Conservation (phyloP, 2,329 filamentous ascomycete genomes). For the Exutisphaerella laricina region DNA sequence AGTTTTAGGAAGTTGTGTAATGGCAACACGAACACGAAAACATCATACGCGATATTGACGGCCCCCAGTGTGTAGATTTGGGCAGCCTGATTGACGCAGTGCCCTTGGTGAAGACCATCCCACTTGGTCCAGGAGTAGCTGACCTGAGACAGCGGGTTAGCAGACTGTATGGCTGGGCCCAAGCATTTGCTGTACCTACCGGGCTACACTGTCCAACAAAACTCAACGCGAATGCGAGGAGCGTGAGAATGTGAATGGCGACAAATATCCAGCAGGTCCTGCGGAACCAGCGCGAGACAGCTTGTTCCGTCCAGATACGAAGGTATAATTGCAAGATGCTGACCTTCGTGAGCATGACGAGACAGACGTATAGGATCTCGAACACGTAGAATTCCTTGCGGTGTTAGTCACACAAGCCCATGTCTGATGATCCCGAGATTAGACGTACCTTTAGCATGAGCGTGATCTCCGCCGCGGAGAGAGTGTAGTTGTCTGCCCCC, state of each 20-base stretch:
- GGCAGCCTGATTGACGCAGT: conserved; percentile 15
- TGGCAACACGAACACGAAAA: conserved; percentile 19
- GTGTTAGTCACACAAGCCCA: too few relatives aligned
- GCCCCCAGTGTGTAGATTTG: conserved; percentile 18
- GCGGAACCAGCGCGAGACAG: conserved; percentile 18
- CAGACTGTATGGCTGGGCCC: background rate
- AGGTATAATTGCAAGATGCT: conserved; percentile 19
- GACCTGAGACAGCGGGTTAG: background rate
- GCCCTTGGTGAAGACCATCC: conserved; percentile 17
- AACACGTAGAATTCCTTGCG: conserved; percentile 19
- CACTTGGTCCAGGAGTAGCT: conserved; percentile 15
- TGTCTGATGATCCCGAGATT: background rate
- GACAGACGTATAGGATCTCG: conserved; percentile 17
- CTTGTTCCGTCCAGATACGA: conserved; percentile 19
- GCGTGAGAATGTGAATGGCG: conserved; percentile 12
- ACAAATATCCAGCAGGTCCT: conserved; percentile 16
- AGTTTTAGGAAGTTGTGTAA: conserved; percentile 21
- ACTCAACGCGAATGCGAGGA: conserved; percentile 14
- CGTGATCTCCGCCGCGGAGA: conserved; percentile 16
- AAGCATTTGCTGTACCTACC: conserved; percentile 3
- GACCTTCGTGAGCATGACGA: conserved; percentile 19
- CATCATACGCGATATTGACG: conserved; percentile 21
- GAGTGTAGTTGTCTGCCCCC: conserved; percentile 16
- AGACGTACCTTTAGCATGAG: conserved; percentile 13
- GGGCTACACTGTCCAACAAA: conserved; percentile 17